A percentile compares a stretch with the other conserved stretches of the same genome.
phyloP scores from a whole-genome alignment of 2,329 filamentous ascomycete genomes.

The Pyrenophora seminiperda region DNA sequence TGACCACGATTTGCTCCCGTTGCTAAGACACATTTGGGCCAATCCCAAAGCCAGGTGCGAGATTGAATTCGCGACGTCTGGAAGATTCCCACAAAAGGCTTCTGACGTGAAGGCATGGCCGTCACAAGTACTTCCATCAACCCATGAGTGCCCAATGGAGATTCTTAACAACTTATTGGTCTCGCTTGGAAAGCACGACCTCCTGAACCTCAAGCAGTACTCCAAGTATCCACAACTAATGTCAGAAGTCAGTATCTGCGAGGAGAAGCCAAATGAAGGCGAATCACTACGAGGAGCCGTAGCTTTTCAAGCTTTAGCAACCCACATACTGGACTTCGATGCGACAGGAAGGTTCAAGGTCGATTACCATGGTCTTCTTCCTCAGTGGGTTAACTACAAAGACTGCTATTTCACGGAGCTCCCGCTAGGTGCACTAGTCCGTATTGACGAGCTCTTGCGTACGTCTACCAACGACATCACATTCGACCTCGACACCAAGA shows the following conservation, averaged over 20 bases:
- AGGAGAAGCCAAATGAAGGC: too few species aligned
- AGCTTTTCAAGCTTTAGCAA: too few species aligned
- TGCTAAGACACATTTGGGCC: background rate
- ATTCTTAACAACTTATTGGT: background rate
- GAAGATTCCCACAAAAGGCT: background rate
- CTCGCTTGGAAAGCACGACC: background rate
- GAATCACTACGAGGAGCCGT: too few species aligned
- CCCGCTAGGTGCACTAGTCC: too few species aligned
- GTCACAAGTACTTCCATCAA: background rate
- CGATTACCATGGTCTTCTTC: too few species aligned
- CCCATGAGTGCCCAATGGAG: background rate
- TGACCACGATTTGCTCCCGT: background rate
- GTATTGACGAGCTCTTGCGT: too few species aligned
- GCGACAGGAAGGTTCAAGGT: too few species aligned
- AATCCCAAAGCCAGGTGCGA: background rate
- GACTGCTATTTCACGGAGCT: too few species aligned
- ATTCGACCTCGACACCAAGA: background rate
- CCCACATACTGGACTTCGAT: too few species aligned
- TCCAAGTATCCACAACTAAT: background rate
- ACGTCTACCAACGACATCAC: background rate
- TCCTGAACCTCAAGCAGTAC: background rate
- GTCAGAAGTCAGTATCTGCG: background rate
- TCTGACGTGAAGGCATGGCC: accelerated
- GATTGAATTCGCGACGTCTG: background rate
- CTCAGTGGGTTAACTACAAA: too few species aligned